Evolutionary conservation across 169 alveolate genomes (phyloP), one percentile per base, ranked within the genome.

Genomic region (Miamiensis avidus): DNA sequence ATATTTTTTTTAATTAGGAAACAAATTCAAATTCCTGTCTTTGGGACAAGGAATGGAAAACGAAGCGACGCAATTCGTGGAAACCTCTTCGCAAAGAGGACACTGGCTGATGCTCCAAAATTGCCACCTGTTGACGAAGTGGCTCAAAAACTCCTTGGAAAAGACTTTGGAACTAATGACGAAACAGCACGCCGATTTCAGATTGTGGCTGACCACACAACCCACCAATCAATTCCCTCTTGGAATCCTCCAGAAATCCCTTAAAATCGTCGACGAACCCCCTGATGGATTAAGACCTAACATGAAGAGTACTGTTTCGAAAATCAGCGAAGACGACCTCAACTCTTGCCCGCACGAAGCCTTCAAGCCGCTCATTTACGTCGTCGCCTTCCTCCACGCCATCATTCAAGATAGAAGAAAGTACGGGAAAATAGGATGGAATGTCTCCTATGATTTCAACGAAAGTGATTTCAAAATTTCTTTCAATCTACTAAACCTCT

Each of bases 271-370:
- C 28, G 97, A 99, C 25, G 99, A 97, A 89, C 99, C 99, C 0
- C 99, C 99, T 26, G 99, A 98, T 85, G 99, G 99, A n/a, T 90
- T 97, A 32, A 95, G 97, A 81, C 96, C 95, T 77, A 98, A 98
- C 92, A 91, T 98, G 96, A 95, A 95, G 84, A 89, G 95, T 76
- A 89, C 96, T 76, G 96, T 95, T 89, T 92, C 98, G 16, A 93
- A 95, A 89, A 90, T 96, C 87, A 89, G 93, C 29, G 98, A 97
- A 29, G 98, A 94, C 33, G 91, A 91, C 32, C 92, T 98, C 26
- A 93, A 91, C 34, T 96, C 92, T 86, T 94, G 98, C 74, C 87
- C 96, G 6, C 97, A 96, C 83, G 95, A 92, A 76, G 98, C 98
- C 11, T 98, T 91, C 91, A 93, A 94, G 82, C 96, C 98, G 1